Evolutionary conservation across 83 land plant species (phyloP).

Genomic region (Larix sibirica): DNA sequence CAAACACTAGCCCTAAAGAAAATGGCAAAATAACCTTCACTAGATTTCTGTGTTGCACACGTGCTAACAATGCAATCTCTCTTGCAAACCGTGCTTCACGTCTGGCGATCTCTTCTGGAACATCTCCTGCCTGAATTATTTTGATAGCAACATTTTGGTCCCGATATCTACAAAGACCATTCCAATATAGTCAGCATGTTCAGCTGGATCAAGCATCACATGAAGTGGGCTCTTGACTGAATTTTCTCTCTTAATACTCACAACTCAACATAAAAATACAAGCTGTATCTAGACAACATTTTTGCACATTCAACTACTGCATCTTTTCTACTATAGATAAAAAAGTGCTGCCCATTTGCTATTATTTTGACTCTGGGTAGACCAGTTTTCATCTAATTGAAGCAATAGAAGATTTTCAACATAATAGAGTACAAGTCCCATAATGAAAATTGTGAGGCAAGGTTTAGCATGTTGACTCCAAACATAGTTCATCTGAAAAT

Average conservation of each 20-base stretch:
- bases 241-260: background rate
- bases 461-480: background rate
- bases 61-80: slow-evolving; percentile 74
- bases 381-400: background rate
- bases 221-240: background rate
- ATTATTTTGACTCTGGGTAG: background rate
- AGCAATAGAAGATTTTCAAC: background rate
- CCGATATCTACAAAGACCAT: slow-evolving; percentile 52
- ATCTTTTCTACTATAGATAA: background rate
- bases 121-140: slow-evolving; percentile 62
- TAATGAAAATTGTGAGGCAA: background rate
- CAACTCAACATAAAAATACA: background rate
- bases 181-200: background rate
- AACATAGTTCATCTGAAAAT: background rate
- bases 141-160: slow-evolving; percentile 86
- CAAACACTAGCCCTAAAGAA: background rate
- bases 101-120: slow-evolving; percentile 77
- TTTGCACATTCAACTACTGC: background rate
- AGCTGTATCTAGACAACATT: background rate
- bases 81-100: slow-evolving; percentile 66
- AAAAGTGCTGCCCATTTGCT: background rate
- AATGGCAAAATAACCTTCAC: slow-evolving; percentile 59
- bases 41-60: slow-evolving; percentile 85
- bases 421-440: background rate
- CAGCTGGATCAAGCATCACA: background rate